A percentile compares a stretch with the other conserved stretches of the same genome.
phyloP scores from a whole-genome alignment of 352 stramenopile genomes.

The Phytophthora tentaculata region DNA sequence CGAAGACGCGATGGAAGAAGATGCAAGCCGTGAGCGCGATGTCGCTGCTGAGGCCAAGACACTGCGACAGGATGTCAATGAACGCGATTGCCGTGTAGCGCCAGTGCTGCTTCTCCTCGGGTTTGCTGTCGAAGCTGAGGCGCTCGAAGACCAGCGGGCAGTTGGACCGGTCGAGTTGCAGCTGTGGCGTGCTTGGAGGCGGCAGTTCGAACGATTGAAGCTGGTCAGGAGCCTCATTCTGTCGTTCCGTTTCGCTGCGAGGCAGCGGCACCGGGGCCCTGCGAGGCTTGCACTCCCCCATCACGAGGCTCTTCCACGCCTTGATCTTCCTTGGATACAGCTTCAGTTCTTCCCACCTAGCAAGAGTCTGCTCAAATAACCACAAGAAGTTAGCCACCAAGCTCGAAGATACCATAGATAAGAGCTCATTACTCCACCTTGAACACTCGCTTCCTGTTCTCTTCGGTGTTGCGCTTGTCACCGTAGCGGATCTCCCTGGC shows the following conservation, averaged over 20 bases:
- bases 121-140: conserved; percentile 56
- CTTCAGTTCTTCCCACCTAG: conserved; percentile 85
- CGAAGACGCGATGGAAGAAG: conserved; percentile 85
- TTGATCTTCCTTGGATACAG: conserved; percentile 82
- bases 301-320: conserved; percentile 75
- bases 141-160: conserved; percentile 81
- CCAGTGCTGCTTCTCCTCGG: conserved; percentile 84
- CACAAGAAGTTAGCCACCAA: background rate
- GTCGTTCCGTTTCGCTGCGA: conserved; percentile 67
- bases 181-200: conserved; percentile 39
- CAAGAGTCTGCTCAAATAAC: conserved; percentile 57
- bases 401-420: background rate
- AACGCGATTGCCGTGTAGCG: conserved; percentile 81
- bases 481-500: conserved; percentile 70
- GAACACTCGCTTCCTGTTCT: conserved; percentile 78
- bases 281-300: conserved; percentile 74
- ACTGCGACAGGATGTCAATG: conserved; percentile 79
- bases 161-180: conserved; percentile 78
- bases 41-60: conserved; percentile 67
- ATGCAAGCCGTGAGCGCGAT: conserved; percentile 76
- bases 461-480: conserved; percentile 68
- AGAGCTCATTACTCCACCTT: conserved; percentile 47
- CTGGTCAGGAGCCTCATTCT: conserved; percentile 71
- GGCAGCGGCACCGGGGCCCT: conserved; percentile 58
- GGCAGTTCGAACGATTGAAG: conserved; percentile 79